Base-by-base conservation (phyloP, 140 eudicot species). In the Anethum foeniculum region DNA sequence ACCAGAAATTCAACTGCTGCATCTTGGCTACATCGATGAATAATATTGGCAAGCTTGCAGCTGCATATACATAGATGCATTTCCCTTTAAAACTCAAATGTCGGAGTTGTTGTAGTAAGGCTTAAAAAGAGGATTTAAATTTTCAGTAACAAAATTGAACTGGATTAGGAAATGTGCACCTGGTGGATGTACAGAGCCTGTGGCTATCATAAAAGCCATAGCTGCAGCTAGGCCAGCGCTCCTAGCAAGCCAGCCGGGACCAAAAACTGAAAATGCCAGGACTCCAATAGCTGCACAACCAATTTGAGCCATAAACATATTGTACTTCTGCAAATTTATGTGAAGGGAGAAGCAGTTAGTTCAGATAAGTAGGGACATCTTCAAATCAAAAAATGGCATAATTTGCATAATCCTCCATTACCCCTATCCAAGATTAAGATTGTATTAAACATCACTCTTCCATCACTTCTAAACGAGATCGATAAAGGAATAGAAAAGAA, bases 271-370 rank as follows among this genome's bases (percentile, higher is more conserved):
- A 82, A 88, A 88, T 6, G 97, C 98, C 79, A 93, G 65, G 23
- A 93, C 99, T 36, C 99, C 99, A 36, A 93, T 90, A 48, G 98
- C 96, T 81, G 97, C 97, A 88, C 98, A 95, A 58, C 99, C 99
- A 74, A 95, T 93, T 85, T 95, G 99, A 64, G 96, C 97, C 87
- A 89, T 85, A 83, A 95, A 95, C 96, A 95, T 89, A 81, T 91
- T 95, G 97, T 95, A 95, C 81, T 95, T 95, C 99, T 95, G 98
- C 92, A 87, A 62, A 62, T 76, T 77, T 77, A 81, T 82, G 80
- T 6, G 51, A 71, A 68, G 11, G 48, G 54, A 80, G 80, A 44
- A 79, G 13, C 49, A 82, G 60, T 62, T 77, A 52, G 77, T 86
- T 54, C 81, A 38, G 23, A 48, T 67, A 23, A 30, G 7, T 43